A percentile compares a stretch with the other conserved stretches of the same genome.
These are phyloP conservation scores for Paraphoma chrysanthemicola DNA, from an alignment of 2,329 filamentous ascomycete species.

Conservation along the genomic window DNA sequence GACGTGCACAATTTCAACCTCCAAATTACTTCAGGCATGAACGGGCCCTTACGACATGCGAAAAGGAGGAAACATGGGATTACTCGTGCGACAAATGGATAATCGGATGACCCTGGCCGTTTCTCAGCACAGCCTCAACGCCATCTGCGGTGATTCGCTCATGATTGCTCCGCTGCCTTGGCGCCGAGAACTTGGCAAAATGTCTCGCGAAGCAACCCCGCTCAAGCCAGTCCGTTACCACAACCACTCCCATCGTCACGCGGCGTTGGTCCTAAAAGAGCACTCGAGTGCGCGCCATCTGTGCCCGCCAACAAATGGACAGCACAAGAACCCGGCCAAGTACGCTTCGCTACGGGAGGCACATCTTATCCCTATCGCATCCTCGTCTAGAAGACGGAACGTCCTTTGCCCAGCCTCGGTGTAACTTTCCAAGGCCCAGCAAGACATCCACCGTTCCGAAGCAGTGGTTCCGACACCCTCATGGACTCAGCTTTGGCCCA, in stretches of 20 bases:
- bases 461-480: conserved; percentile 24
- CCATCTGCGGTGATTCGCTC: conserved; percentile 21
- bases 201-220: conserved; percentile 15
- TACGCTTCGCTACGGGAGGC: conserved; percentile 6
- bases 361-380: conserved; percentile 11
- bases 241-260: background rate
- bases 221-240: conserved; percentile 4
- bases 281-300: background rate
- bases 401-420: conserved; percentile 15
- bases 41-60: conserved; percentile 1
- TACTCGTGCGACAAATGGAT: conserved; percentile 20
- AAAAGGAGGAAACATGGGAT: conserved; percentile 2
- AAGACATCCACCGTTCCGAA: conserved; percentile 18
- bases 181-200: conserved; percentile 16
- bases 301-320: background rate
- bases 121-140: conserved; percentile 41
- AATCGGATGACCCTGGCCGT: conserved; percentile 13
- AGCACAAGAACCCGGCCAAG: conserved; percentile 16
- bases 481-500: conserved; percentile 4
- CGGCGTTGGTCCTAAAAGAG: conserved; percentile 9
- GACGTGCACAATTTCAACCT: conserved; percentile 1
- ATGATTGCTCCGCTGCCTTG: conserved; percentile 32
- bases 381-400: no score
- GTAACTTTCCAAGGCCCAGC: conserved; percentile 21
- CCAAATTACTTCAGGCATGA: conserved; percentile 12